phyloP scores from a whole-genome alignment of 1,284 basidiomycete species.

The Moniliella sp. region DNA sequence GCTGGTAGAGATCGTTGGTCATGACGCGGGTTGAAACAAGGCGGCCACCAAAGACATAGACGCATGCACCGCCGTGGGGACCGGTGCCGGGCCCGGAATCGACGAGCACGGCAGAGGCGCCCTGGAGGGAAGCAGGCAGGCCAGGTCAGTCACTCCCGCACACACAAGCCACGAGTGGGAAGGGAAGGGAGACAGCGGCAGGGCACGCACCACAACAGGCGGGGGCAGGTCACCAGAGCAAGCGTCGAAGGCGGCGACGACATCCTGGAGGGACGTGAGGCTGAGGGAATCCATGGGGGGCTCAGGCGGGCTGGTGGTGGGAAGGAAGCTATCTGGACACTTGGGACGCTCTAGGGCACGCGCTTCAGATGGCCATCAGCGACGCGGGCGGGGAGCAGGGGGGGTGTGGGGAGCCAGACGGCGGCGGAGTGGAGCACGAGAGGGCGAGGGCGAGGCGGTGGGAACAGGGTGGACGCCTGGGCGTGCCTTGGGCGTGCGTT shows the following conservation, averaged over 20 bases:
- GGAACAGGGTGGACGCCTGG: no score
- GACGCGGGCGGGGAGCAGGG: no score
- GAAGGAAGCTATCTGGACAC: no score
- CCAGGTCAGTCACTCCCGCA: no score
- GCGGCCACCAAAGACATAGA: conserved; percentile 25
- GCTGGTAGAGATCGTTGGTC: conserved; percentile 18
- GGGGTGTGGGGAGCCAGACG: no score
- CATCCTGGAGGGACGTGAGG: conserved; percentile 1
- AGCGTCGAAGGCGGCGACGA: conserved; percentile 4
- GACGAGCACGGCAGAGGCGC: conserved; percentile 20
- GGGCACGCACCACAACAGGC: conserved; percentile 14
- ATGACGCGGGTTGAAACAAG: conserved; percentile 21
- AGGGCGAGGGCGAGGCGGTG: no score
- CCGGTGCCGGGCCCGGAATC: conserved; percentile 4
- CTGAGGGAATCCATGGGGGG: no score
- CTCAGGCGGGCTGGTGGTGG: no score
- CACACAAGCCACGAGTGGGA: background rate
- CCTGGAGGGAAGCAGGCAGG: conserved; percentile 4
- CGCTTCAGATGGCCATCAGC: no score
- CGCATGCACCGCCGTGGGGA: conserved; percentile 1
- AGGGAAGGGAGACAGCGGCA: background rate
- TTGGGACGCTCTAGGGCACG: no score
- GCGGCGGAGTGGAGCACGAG: no score
- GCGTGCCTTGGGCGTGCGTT: no score
- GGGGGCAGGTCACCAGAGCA: conserved; percentile 17